A percentile compares a stretch with the other conserved stretches of the same genome.
Evolutionary conservation across 139 green algal species (phyloP).

Genomic region (Coelastrella sp.): DNA sequence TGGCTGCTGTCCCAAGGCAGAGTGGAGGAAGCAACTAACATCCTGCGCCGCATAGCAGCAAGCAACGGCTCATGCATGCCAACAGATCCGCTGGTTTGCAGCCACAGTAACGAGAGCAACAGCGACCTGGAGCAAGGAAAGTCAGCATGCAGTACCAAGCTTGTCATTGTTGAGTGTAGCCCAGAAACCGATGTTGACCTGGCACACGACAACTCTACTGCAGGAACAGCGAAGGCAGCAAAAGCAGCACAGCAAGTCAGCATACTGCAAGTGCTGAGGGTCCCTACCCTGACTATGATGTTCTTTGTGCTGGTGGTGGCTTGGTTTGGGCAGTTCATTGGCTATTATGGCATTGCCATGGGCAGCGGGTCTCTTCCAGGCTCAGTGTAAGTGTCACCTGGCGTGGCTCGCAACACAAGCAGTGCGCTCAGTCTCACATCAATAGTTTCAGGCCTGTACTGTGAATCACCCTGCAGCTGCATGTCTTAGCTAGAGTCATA

Average conservation of each 20-base stretch:
- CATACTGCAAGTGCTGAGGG: background rate
- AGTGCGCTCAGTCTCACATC: background rate
- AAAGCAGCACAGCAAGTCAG: background rate
- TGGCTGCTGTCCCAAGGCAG: background rate
- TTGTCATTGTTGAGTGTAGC: background rate
- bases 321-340: constrained; percentile 14
- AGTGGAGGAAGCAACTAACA: background rate
- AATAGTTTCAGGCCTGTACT: too few relatives aligned
- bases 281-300: background rate
- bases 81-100: background rate
- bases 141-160: background rate
- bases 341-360: constrained; percentile 27
- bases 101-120: background rate
- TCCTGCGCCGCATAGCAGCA: background rate
- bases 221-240: background rate
- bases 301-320: constrained; percentile 9
- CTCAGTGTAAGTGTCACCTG: background rate
- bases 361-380: constrained; percentile 3
- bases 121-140: background rate
- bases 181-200: background rate
- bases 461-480: background rate
- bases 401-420: background rate
- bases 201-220: background rate
- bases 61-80: constrained; percentile 18
- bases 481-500: too few relatives aligned